These are phyloP conservation scores for Articulospora tetracladia DNA, from an alignment of 495 filamentous ascomycete genomes.

Conservation along the genomic window DNA sequence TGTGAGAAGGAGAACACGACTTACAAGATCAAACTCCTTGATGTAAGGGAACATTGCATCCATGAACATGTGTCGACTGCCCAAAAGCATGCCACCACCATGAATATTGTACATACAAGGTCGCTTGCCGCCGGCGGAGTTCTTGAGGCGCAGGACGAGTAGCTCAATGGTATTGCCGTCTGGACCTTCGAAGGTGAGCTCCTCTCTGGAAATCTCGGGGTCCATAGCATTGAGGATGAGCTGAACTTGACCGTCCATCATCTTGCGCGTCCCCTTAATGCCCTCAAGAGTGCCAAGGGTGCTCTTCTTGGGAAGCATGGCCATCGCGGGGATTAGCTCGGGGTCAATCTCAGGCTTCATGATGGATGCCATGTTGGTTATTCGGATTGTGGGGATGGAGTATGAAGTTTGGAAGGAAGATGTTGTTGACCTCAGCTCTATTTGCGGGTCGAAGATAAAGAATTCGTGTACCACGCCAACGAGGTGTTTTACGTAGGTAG, in stretches of 20 bases:
- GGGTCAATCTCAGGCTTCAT: neutral
- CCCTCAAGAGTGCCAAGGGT: neutral
- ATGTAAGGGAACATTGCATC: neutral
- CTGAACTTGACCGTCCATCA: neutral
- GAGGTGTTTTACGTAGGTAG: too few species aligned
- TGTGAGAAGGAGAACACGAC: neutral
- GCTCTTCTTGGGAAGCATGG: neutral
- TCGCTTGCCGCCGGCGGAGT: neutral
- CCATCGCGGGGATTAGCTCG: neutral
- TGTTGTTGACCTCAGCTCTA: too few species aligned
- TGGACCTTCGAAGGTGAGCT: conserved; percentile 2
- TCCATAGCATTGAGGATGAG: neutral
- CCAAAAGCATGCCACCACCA: conserved; percentile 8
- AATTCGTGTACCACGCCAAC: too few species aligned
- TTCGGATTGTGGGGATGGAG: neutral
- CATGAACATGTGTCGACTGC: neutral
- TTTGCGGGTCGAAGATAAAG: too few species aligned
- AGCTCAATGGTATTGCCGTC: conserved; percentile 1
- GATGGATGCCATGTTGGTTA: neutral
- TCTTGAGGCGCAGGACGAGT: neutral
- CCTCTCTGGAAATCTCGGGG: neutral
- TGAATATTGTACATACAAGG: conserved; percentile 9
- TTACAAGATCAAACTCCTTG: neutral
- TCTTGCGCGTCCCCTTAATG: neutral
- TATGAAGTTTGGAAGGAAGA: neutral